phyloP scores from a whole-genome alignment of 805 yeast species.

The Myxozyma lipomycoides region DNA sequence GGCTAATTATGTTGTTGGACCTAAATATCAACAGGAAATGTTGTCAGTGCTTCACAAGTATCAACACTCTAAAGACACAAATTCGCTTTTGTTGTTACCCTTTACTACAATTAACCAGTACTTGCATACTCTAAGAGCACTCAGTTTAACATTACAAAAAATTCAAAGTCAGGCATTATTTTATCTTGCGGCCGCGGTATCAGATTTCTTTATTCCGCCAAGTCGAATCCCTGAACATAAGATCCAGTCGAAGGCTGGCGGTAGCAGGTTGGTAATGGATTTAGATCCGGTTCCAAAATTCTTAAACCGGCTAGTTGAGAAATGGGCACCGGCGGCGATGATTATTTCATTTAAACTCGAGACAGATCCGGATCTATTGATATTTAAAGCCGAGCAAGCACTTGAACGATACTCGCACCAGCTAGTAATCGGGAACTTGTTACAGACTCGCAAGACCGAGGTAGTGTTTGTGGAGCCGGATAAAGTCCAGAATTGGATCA shows the following conservation, averaged over 20 bases:
- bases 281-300: constrained; percentile 96
- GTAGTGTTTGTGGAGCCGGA: constrained; percentile 75
- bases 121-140: constrained; percentile 69
- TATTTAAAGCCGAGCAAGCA: constrained; percentile 74
- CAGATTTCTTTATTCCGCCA: constrained; percentile 89
- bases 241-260: constrained; percentile 71
- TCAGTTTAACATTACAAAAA: constrained; percentile 57
- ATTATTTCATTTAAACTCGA: constrained; percentile 91
- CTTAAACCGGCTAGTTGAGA: constrained; percentile 76
- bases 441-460: constrained; percentile 82
- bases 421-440: constrained; percentile 85
- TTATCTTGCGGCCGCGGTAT: constrained; percentile 94
- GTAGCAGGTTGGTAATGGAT: constrained; percentile 75
- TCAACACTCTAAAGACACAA: constrained; percentile 46
- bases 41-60: constrained; percentile 53
- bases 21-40: constrained; percentile 60
- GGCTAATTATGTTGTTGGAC: constrained; percentile 34
- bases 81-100: constrained; percentile 65
- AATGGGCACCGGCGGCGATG: constrained; percentile 95
- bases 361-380: constrained; percentile 69
- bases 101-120: constrained; percentile 95
- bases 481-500: constrained; percentile 33
- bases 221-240: constrained; percentile 88
- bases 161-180: constrained; percentile 62
- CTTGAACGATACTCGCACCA: constrained; percentile 85